Percentiles rank a stretch among this genome's conserved stretches.
Conservation (phyloP, 495 filamentous ascomycete species). For the Opeltia flavorubescens region DNA sequence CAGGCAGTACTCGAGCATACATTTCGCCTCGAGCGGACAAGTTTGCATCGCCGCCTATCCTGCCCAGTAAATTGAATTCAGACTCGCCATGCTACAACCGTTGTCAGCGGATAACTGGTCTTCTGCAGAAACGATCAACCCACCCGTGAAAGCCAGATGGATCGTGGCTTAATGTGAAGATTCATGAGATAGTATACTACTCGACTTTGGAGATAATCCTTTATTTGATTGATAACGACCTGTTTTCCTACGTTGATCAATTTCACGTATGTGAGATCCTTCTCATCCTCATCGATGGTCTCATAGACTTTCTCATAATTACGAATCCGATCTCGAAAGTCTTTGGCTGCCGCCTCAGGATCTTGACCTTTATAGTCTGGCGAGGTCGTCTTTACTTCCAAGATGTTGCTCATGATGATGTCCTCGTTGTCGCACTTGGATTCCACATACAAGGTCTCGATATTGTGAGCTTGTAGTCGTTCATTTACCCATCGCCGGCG, state of each 20-base stretch:
- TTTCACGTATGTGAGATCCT: conserved; percentile 80
- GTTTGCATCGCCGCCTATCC: conserved; percentile 82
- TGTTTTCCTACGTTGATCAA: conserved; percentile 91
- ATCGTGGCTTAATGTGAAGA: conserved; percentile 90
- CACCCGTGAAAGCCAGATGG: conserved; percentile 93
- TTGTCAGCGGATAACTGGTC: conserved; percentile 11
- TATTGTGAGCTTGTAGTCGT: conserved; percentile 49
- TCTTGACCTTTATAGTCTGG: conserved; percentile 92
- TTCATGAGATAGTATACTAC: conserved; percentile 98
- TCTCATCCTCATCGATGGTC: conserved; percentile 77
- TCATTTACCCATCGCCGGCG: conserved; percentile 88
- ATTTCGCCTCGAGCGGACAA: conserved; percentile 76
- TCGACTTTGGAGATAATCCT: conserved; percentile 89
- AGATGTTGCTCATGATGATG: conserved; percentile 90
- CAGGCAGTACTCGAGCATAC: conserved; percentile 71
- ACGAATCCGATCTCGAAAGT: conserved; percentile 86
- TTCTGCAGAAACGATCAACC: conserved; percentile 16
- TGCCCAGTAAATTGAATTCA: conserved; percentile 70
- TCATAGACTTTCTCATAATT: conserved; percentile 96
- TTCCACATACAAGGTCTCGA: conserved; percentile 91
- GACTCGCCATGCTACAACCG: conserved; percentile 74
- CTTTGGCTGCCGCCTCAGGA: conserved; percentile 72
- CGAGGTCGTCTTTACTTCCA: conserved; percentile 91
- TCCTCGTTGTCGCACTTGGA: conserved; percentile 90
- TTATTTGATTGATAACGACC: conserved; percentile 93